Evolutionary conservation across 1,284 basidiomycete genomes (phyloP).

Genomic region (Sanghuangporus weigelae): DNA sequence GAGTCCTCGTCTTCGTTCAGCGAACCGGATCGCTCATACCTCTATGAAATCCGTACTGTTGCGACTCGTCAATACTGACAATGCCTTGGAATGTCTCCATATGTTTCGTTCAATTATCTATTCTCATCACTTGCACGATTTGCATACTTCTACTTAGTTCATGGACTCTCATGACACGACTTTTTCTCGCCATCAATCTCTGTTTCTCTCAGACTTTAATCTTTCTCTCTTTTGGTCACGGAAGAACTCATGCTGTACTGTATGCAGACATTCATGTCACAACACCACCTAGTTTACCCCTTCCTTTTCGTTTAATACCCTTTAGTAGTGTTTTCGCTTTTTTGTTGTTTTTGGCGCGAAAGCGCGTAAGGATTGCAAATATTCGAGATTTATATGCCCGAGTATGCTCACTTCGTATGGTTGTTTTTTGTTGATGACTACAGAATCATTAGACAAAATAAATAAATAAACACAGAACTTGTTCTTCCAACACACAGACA

Average conservation of each 20-base stretch:
- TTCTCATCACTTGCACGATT: slow-evolving; percentile 1
- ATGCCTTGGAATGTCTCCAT: slow-evolving; percentile 17
- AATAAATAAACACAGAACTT: background rate
- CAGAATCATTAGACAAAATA: background rate
- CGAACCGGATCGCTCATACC: slow-evolving; percentile 51
- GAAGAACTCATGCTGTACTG: slow-evolving; percentile 8
- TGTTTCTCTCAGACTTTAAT: background rate
- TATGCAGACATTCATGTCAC: background rate
- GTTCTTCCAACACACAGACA: background rate
- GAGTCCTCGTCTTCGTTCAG: slow-evolving; percentile 35
- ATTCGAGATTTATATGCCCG: background rate
- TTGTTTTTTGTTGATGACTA: background rate
- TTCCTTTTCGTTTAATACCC: background rate
- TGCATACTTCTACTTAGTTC: background rate
- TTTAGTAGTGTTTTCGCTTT: background rate
- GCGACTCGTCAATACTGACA: slow-evolving; percentile 71
- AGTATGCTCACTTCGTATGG: background rate
- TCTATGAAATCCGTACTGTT: slow-evolving; percentile 76
- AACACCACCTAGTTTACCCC: background rate
- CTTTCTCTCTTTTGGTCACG: background rate
- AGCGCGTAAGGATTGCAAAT: background rate
- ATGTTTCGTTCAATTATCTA: slow-evolving; percentile 9
- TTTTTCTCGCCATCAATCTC: background rate
- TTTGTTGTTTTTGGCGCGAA: background rate
- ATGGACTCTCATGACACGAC: background rate